Conservation (phyloP, 345 rosid genomes). For the Aurinia saxatilis region DNA sequence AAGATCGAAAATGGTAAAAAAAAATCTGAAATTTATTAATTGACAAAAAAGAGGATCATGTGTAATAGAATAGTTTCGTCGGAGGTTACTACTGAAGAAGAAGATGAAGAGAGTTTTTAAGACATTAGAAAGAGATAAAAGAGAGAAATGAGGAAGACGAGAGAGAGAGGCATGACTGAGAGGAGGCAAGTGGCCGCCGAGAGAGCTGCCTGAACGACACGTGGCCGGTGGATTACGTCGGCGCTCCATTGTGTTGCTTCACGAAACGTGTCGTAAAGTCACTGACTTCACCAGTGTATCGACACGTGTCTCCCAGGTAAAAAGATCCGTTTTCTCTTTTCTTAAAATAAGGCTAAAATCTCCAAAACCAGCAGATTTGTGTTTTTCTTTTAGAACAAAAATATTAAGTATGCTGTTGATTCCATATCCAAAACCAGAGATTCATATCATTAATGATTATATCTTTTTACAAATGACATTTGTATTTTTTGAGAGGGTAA, state of each 20-base stretch:
- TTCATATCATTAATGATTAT: neutral
- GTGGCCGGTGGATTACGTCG: conserved; percentile 45
- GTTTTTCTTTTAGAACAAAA: neutral
- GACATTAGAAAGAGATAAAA: conserved; percentile 13
- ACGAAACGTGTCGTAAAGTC: conserved; percentile 29
- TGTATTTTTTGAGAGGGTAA: too few species aligned
- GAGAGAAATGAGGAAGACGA: conserved; percentile 5
- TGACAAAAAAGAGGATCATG: neutral
- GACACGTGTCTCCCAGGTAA: conserved; percentile 30
- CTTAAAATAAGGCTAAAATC: neutral
- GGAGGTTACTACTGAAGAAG: neutral
- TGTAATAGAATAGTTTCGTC: neutral
- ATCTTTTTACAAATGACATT: too few species aligned
- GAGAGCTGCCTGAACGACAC: conserved; percentile 47
- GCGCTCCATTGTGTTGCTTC: conserved; percentile 22
- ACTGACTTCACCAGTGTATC: conserved; percentile 3
- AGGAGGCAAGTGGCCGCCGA: conserved; percentile 64
- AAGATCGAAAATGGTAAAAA: conserved; percentile 5
- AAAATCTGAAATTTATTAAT: neutral
- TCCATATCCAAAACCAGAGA: neutral
- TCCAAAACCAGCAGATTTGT: neutral
- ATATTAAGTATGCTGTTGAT: neutral
- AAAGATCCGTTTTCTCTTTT: conserved; percentile 23
- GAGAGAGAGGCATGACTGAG: conserved; percentile 32
- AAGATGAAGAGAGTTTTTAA: neutral